phyloP scores from a whole-genome alignment of 2,329 filamentous ascomycete genomes.

The Neonectria sp. region DNA sequence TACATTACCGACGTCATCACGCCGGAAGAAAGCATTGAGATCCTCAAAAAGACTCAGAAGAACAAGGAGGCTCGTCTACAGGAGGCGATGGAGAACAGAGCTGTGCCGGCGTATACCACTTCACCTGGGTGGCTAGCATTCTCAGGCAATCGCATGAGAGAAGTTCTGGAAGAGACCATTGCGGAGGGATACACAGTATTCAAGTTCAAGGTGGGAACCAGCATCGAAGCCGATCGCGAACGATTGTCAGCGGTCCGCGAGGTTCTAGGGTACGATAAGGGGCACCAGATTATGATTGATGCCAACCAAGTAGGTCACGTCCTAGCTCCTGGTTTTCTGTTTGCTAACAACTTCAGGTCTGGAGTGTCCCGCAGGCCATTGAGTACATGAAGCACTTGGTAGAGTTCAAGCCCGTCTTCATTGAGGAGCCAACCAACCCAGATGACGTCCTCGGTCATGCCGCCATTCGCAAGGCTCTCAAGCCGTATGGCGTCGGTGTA shows the following conservation, averaged over 20 bases:
- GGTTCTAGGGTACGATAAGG: conserved; percentile 85
- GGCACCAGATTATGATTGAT: conserved; percentile 91
- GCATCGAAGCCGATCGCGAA: conserved; percentile 78
- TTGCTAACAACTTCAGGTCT: conserved; percentile 63
- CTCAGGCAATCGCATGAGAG: conserved; percentile 87
- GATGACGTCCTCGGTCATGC: conserved; percentile 93
- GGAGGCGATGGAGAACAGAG: conserved; percentile 80
- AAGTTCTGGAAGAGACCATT: conserved; percentile 80
- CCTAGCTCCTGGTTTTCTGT: neutral
- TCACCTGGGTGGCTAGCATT: conserved; percentile 95
- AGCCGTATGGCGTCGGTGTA: conserved; percentile 82
- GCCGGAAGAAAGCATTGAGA: conserved; percentile 82
- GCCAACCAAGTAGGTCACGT: conserved; percentile 76
- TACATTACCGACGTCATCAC: conserved; percentile 95
- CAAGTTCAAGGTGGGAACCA: conserved; percentile 89
- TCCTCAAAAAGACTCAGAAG: conserved; percentile 76
- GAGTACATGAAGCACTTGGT: conserved; percentile 86
- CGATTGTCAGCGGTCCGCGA: conserved; percentile 82
- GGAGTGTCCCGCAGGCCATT: conserved; percentile 92
- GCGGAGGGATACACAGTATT: conserved; percentile 86
- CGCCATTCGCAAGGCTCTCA: conserved; percentile 84
- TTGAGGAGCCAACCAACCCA: conserved; percentile 92
- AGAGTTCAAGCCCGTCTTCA: conserved; percentile 93
- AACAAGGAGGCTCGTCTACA: conserved; percentile 80
- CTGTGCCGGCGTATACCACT: conserved; percentile 92